These are phyloP conservation scores for Protomyces pachydermus DNA, from an alignment of 1,139 yeast genomes.

Conservation along the genomic window DNA sequence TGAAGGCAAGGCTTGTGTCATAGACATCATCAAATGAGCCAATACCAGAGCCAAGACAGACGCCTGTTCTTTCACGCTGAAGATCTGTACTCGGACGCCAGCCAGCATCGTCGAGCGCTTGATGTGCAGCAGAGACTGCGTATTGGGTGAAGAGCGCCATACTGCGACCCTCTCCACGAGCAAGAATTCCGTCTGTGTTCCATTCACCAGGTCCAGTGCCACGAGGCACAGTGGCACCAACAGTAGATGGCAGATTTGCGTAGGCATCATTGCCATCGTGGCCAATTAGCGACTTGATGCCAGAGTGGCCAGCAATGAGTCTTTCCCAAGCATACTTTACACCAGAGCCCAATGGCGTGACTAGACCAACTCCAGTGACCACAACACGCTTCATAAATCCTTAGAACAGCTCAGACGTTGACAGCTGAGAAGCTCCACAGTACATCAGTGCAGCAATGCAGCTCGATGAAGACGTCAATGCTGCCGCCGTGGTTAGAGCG, in stretches of 20 bases:
- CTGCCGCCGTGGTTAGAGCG: neutral
- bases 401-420: too few relatives aligned
- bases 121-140: constrained; percentile 30
- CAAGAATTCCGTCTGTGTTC: constrained; percentile 40
- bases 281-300: constrained; percentile 38
- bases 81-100: constrained; percentile 46
- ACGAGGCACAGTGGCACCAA: constrained; percentile 66
- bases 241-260: constrained; percentile 60
- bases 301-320: constrained; percentile 39
- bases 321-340: constrained; percentile 39
- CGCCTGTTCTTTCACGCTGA: constrained; percentile 51
- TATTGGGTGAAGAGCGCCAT: constrained; percentile 19
- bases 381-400: constrained; percentile 56
- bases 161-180: neutral
- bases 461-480: too few relatives aligned
- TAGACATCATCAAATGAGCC: constrained; percentile 79
- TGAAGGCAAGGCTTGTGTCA: constrained; percentile 53
- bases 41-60: constrained; percentile 87
- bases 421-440: too few relatives aligned
- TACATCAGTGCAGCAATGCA: too few relatives aligned
- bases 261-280: constrained; percentile 51
- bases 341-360: constrained; percentile 82
- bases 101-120: constrained; percentile 61
- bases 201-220: constrained; percentile 46
- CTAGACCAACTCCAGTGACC: constrained; percentile 75